Evolutionary conservation across 2,329 filamentous ascomycete genomes (phyloP), one percentile per base, ranked within the genome.

Genomic region (Cladosporium sp.): DNA sequence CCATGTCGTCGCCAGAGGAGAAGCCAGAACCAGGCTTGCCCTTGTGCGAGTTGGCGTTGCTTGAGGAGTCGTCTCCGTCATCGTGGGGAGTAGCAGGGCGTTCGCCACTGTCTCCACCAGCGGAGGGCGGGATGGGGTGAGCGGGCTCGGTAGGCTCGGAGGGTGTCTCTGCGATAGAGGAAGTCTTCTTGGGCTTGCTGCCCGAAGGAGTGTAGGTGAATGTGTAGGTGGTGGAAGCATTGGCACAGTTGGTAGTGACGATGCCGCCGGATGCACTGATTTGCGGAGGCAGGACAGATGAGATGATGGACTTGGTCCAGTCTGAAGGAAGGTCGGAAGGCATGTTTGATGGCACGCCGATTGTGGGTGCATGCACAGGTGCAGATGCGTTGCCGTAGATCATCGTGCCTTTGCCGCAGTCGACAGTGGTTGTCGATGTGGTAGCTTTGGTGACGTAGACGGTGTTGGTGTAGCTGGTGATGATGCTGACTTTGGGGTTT

Each of bases 181-280:
- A 56, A 32, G 59, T 57, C 55, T 55, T 55, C 58, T 60, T 58
- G 32, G 59, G 48, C 56, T 58, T 54, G 35, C 47, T 49, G 48
- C 47, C 48, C 25, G 53, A 52, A 49, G 53, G 51, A 17, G 55
- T 53, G 37, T 55, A 57, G 34, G 58, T 55, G 48, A 44, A 51
- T 39, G 55, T 59, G 58, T 56, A 56, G 24, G 56, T 59, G 24
- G 36, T 20, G 42, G 52, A 57, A 40, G 58, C 51, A 40, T 56
- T 57, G 53, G 53, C 25, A 32, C 47, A 50, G 44, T 45, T 56
- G 39, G 58, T 59, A 9, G 53, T 56, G 24, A 37, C 34, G 34
- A 51, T 17, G 32, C 40, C 40, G 34, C 42, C 47, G 13, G 49
- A 52, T 7, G 34, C 48, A 19, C 48, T 39, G 22, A 44, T 17